These are phyloP conservation scores for Crithidia acanthocephali DNA, from an alignment of 208 protist genomes.

Conservation along the genomic window DNA sequence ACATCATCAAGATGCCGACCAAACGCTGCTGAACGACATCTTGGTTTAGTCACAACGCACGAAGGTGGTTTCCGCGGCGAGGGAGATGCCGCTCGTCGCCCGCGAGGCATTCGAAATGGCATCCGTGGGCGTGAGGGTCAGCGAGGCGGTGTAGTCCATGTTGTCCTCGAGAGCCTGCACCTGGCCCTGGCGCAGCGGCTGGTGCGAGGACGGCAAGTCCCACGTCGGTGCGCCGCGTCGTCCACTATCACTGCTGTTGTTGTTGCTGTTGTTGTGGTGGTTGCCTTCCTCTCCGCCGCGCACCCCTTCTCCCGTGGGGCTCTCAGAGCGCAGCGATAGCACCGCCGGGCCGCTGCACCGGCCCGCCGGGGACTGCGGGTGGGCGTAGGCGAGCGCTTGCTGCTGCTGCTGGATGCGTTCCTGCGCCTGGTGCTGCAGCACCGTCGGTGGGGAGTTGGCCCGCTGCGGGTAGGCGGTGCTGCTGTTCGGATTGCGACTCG, in stretches of 20 bases:
- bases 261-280: not conserved
- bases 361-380: not conserved
- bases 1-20: not conserved
- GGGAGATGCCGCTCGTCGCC: constrained; percentile 16
- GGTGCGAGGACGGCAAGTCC: not conserved
- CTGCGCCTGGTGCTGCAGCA: constrained; percentile 4
- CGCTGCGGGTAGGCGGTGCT: not conserved
- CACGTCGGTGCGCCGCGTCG: not conserved
- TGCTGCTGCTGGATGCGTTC: constrained; percentile 3
- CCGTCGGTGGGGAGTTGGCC: not conserved
- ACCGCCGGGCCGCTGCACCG: not conserved
- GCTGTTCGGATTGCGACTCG: not conserved
- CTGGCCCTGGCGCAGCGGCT: constrained; percentile 12
- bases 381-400: not conserved
- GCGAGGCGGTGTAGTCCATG: constrained; percentile 8
- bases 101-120: constrained; percentile 11
- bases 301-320: not conserved
- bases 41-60: constrained; percentile 1
- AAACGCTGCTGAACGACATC: no score
- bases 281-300: not conserved
- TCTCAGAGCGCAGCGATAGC: constrained; percentile 4
- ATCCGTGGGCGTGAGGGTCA: constrained; percentile 8
- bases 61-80: constrained; percentile 21
- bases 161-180: constrained; percentile 12
- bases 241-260: not conserved